Percentiles rank a stretch among this genome's conserved stretches.
Evolutionary conservation across 495 filamentous ascomycete genomes (phyloP).

Genomic region (Penicillium cosmopolitanum): DNA sequence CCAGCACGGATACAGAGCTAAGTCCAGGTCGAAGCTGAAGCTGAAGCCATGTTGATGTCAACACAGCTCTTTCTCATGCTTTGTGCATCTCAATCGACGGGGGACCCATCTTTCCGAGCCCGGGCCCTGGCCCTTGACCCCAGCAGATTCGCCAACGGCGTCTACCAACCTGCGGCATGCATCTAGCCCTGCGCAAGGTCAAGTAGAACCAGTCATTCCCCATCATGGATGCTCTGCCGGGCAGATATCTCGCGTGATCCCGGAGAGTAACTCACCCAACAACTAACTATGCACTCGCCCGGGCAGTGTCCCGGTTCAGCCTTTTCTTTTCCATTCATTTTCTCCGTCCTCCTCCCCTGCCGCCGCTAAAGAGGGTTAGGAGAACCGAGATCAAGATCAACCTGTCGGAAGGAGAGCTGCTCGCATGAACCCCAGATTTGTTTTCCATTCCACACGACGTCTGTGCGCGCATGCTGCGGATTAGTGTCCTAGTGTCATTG

Average conservation of each 20-base stretch:
- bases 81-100: not conserved
- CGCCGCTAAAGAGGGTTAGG: not conserved
- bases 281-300: no score
- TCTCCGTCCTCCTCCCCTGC: not conserved
- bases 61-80: not conserved
- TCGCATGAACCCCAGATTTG: slow-evolving; percentile 24
- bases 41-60: not conserved
- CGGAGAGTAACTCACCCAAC: not conserved
- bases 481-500: slow-evolving; percentile 18
- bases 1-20: slow-evolving; percentile 1
- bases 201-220: slow-evolving; percentile 8
- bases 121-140: not conserved
- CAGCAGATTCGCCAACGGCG: slow-evolving; percentile 12
- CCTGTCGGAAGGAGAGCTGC: not conserved
- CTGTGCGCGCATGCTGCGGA: slow-evolving; percentile 31
- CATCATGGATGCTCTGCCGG: not conserved
- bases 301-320: not conserved
- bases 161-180: slow-evolving; percentile 11
- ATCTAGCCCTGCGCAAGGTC: not conserved
- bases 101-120: not conserved
- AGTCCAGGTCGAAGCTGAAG: not conserved
- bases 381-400: not conserved
- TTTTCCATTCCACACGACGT: slow-evolving; percentile 23
- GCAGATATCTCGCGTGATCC: not conserved
- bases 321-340: not conserved